Percentiles rank a stretch among this genome's conserved stretches.
Evolutionary conservation across 75 land plant species (phyloP).

Genomic region (Azolla pinnata): DNA sequence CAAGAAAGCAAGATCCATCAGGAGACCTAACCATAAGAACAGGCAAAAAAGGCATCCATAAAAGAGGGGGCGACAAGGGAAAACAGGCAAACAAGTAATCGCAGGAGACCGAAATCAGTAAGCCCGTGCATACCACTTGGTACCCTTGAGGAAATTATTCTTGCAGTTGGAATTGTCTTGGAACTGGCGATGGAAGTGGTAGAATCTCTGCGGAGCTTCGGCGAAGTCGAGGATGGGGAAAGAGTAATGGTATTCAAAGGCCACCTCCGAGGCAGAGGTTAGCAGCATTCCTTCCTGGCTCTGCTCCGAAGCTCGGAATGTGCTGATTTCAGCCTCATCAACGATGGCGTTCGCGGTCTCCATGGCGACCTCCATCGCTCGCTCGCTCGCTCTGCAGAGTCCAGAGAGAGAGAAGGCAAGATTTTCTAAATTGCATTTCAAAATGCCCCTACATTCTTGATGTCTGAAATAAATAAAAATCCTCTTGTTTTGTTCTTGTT

Average conservation of each 20-base stretch:
- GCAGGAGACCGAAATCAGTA: neutral
- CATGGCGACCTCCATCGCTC: too few species aligned
- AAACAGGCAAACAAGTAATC: neutral
- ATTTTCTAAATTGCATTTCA: too few species aligned
- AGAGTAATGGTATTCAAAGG: slow-evolving; percentile 10
- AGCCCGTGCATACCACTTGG: slow-evolving; percentile 52
- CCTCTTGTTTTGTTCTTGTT: too few species aligned
- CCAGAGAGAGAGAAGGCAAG: too few species aligned
- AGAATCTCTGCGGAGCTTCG: slow-evolving; percentile 44
- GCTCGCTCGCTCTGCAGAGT: too few species aligned
- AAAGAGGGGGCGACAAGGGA: slow-evolving; percentile 1
- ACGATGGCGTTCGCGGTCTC: too few species aligned
- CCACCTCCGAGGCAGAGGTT: neutral
- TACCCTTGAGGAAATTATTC: slow-evolving; percentile 79
- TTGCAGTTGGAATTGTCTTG: slow-evolving; percentile 18
- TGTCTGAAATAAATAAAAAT: too few species aligned
- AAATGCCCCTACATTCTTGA: too few species aligned
- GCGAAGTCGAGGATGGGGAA: slow-evolving; percentile 53
- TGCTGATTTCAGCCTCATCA: too few species aligned
- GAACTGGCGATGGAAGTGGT: slow-evolving; percentile 77
- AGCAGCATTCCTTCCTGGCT: slow-evolving; percentile 1
- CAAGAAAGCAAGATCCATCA: slow-evolving; percentile 88
- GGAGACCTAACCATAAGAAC: slow-evolving; percentile 64
- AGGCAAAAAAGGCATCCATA: neutral
- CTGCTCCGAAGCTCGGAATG: too few species aligned